A percentile compares a stretch with the other conserved stretches of the same genome.
Conservation (phyloP, 495 filamentous ascomycete species). For the Mycothermus thermophilus region DNA sequence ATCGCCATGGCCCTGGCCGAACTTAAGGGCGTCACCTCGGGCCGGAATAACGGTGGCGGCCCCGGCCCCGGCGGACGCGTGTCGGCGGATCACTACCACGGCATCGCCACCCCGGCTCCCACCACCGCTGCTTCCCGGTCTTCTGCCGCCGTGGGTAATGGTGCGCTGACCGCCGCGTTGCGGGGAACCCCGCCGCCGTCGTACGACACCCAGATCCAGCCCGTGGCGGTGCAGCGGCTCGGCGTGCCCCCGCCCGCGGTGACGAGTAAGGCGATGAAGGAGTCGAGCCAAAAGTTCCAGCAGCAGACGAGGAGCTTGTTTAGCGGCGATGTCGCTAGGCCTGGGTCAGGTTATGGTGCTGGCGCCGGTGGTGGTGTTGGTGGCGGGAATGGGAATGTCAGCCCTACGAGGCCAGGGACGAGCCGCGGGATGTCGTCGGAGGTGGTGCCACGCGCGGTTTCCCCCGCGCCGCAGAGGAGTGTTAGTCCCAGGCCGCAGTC, state of each 20-base stretch:
- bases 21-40: slow-evolving; percentile 56
- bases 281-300: slow-evolving; percentile 75
- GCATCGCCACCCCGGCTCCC: slow-evolving; percentile 70
- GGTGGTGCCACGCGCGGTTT: slow-evolving; percentile 29
- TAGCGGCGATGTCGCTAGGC: slow-evolving; percentile 34
- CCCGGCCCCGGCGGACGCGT: slow-evolving; percentile 45
- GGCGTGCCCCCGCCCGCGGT: slow-evolving; percentile 85
- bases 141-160: slow-evolving; percentile 31
- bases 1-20: slow-evolving; percentile 89
- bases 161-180: slow-evolving; percentile 35
- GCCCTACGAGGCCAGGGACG: background rate
- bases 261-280: slow-evolving; percentile 85
- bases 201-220: slow-evolving; percentile 58
- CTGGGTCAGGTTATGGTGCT: slow-evolving; percentile 11
- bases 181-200: slow-evolving; percentile 71
- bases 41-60: slow-evolving; percentile 17
- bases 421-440: background rate
- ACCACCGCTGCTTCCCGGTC: slow-evolving; percentile 25
- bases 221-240: slow-evolving; percentile 45
- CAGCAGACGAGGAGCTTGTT: slow-evolving; percentile 75
- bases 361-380: slow-evolving; percentile 8
- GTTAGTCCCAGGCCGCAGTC: slow-evolving; percentile 38
- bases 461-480: slow-evolving; percentile 36
- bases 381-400: too few relatives aligned
- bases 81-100: slow-evolving; percentile 87